A percentile compares a stretch with the other conserved stretches of the same genome.
These are phyloP conservation scores for Trichopus zeylanicus DNA, from an alignment of 116 monocot species.

Conservation along the genomic window DNA sequence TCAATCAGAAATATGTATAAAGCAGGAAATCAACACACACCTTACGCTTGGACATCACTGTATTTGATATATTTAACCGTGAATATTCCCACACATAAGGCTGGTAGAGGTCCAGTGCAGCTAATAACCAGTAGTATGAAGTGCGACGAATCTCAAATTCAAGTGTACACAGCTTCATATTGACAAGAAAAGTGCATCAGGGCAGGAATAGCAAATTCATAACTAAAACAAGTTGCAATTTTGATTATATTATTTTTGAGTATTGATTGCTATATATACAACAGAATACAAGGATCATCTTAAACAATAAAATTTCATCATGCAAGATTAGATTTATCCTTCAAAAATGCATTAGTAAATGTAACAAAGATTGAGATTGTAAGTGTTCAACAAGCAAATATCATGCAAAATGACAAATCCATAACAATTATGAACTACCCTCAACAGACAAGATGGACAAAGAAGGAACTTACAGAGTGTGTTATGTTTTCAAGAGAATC, in stretches of 20 bases:
- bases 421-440: too few species aligned
- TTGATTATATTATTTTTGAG: too few species aligned
- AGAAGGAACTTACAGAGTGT: slow-evolving; percentile 67
- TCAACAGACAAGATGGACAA: neutral
- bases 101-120: slow-evolving; percentile 74
- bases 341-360: too few species aligned
- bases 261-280: too few species aligned
- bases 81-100: slow-evolving; percentile 98
- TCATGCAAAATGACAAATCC: too few species aligned
- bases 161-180: slow-evolving; percentile 79
- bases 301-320: too few species aligned
- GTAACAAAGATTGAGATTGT: too few species aligned
- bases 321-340: too few species aligned
- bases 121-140: slow-evolving; percentile 92
- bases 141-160: slow-evolving; percentile 95
- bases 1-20: neutral
- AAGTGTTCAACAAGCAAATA: too few species aligned
- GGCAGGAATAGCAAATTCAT: too few species aligned
- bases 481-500: slow-evolving; percentile 99
- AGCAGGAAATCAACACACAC: slow-evolving; percentile 15
- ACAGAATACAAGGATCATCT: too few species aligned
- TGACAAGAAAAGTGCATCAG: neutral
- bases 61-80: slow-evolving; percentile 85
- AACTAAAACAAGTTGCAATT: too few species aligned
- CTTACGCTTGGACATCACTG: slow-evolving; percentile 95